Conservation (phyloP, 495 filamentous ascomycete genomes). For the Rhypophila decipiens region DNA sequence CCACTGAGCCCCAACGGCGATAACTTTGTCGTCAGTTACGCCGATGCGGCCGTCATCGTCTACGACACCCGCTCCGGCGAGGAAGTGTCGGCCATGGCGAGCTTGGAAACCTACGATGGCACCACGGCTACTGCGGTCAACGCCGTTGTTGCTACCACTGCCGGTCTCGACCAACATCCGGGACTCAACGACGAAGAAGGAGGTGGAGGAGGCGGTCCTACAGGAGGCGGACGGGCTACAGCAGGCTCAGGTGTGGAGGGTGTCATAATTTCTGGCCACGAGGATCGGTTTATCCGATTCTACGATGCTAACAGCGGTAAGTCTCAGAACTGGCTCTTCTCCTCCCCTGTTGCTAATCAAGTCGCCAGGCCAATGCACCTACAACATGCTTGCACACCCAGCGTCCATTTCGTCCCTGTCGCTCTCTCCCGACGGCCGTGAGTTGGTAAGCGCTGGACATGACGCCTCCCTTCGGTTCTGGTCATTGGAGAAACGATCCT, state of each 20-base stretch:
- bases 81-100: constrained; percentile 86
- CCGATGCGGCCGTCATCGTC: constrained; percentile 81
- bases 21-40: constrained; percentile 86
- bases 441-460: constrained; percentile 93
- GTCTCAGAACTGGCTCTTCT: constrained; percentile 28
- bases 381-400: constrained; percentile 95
- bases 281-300: constrained; percentile 91
- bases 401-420: constrained; percentile 85
- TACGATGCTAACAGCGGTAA: constrained; percentile 98
- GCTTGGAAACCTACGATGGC: constrained; percentile 85
- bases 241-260: constrained; percentile 74
- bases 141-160: constrained; percentile 79
- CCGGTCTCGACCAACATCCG: constrained; percentile 58
- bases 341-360: not conserved
- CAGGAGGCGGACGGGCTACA: constrained; percentile 60
- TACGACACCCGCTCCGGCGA: constrained; percentile 90
- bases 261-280: constrained; percentile 88
- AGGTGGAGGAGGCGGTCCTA: constrained; percentile 59
- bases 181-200: constrained; percentile 50
- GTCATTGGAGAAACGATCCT: constrained; percentile 90
- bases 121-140: constrained; percentile 81
- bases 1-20: constrained; percentile 81
- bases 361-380: constrained; percentile 90
- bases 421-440: constrained; percentile 83
- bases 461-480: constrained; percentile 94